Evolutionary conservation across 345 rosid species (phyloP).

Genomic region (Jatropha curcas): DNA sequence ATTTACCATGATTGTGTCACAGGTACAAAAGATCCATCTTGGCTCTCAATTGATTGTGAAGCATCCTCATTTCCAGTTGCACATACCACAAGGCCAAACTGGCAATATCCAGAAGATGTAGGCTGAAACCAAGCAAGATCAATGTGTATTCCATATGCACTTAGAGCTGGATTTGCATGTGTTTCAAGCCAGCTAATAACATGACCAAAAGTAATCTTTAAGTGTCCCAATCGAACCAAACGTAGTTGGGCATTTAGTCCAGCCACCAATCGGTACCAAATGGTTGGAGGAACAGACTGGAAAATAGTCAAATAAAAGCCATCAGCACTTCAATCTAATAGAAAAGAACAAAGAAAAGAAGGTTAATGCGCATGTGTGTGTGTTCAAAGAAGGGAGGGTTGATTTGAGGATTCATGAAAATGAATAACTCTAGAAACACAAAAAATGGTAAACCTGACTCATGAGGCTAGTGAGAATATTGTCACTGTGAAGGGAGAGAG

Average conservation of each 20-base stretch:
- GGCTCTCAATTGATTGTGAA: slow-evolving; percentile 24
- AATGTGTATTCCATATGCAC: slow-evolving; percentile 53
- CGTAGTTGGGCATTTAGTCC: slow-evolving; percentile 93
- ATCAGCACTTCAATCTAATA: slow-evolving; percentile 4
- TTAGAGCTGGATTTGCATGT: slow-evolving; percentile 85
- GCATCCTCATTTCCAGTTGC: slow-evolving; percentile 39
- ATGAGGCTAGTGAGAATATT: slow-evolving; percentile 80
- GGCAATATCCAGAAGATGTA: slow-evolving; percentile 69
- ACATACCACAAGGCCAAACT: slow-evolving; percentile 67
- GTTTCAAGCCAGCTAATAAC: slow-evolving; percentile 85
- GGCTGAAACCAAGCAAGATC: slow-evolving; percentile 90
- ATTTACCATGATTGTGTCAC: slow-evolving; percentile 51
- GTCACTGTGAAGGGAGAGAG: slow-evolving; percentile 80
- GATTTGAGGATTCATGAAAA: slow-evolving; percentile 9
- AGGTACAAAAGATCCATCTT: slow-evolving; percentile 33
- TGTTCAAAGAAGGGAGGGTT: not conserved
- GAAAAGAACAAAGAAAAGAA: not conserved
- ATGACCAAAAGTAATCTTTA: slow-evolving; percentile 64
- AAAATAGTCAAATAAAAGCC: slow-evolving; percentile 16
- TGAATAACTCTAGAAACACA: not conserved
- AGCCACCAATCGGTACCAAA: slow-evolving; percentile 90
- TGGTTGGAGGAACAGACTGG: slow-evolving; percentile 83
- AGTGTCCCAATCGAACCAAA: slow-evolving; percentile 62
- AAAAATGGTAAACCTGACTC: slow-evolving; percentile 63
- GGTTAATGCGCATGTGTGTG: not conserved